Evolutionary conservation across 176 grass and related monocot species (phyloP), one percentile per base, ranked within the genome.

Genomic region (Avena sativa): DNA sequence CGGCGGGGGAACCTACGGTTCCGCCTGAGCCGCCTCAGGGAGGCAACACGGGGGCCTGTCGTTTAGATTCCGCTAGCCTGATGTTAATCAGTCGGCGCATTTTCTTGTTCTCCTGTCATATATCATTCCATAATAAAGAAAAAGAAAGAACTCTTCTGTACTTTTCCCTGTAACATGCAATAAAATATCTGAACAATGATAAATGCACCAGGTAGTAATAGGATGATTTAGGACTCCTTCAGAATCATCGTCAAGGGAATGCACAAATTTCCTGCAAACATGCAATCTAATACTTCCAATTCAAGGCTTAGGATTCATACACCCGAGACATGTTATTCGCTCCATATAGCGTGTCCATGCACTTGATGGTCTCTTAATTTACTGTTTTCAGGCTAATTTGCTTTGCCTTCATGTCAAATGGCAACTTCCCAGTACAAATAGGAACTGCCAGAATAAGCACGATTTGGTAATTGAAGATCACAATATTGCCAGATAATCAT

Each of bases 331-430:
- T 76, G 34, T 8, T 68, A 70, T 82, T 71, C 70, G 3, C 11
- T 56, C 64, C 47, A 21, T 36, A 40, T 55, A 75, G 60, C 64
- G 14, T 12, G 53, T 36, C 23, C 65, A 81, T 14, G 46, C 32
- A 9, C 11, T 79, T 61, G 62, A 73, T 79, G 75, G 15, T 30
- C 13, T 40, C 56, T 76, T 76, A 43, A 61, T 89, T 86, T 76
- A 59, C 34, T 47, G 4, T 26, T 56, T 69, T 78, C 6, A 16
- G 7, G 51, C 48, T 83, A 26, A 76, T 83, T 83, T 77, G 74
- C 2, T 59, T 83, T 66, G 8, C 73, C 48, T 88, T 88, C 49
- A 17, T 48, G 25, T 81, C 70, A 81, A 55, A 19, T 48, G 61
- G 13, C 61, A 61, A 81, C 12, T 34, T 28, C 44, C 25, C 28